phyloP scores from a whole-genome alignment of 1,139 yeast genomes.

The Blastobotrys petasosporus region DNA sequence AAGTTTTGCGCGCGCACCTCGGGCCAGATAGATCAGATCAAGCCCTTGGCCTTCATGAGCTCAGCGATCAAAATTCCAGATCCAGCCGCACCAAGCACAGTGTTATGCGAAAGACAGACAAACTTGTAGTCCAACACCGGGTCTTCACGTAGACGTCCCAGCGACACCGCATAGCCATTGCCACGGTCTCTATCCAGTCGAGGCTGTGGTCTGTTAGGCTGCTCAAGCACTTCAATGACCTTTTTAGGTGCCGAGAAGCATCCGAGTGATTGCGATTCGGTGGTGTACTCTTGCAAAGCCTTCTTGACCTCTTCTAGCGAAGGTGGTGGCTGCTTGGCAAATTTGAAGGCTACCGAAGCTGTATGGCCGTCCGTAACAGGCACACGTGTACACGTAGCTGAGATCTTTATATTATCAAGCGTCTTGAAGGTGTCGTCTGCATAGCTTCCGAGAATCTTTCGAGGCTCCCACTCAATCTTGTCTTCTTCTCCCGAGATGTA shows the following conservation, averaged over 20 bases:
- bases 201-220: conserved; percentile 94
- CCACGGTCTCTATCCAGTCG: conserved; percentile 96
- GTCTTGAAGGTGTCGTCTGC: conserved; percentile 35
- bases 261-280: conserved; percentile 72
- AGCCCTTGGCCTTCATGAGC: conserved; percentile 66
- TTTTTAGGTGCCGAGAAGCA: conserved; percentile 92
- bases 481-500: conserved; percentile 97
- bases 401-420: conserved; percentile 58
- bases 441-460: conserved; percentile 75
- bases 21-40: conserved; percentile 42
- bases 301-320: conserved; percentile 71
- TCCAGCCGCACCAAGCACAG: conserved; percentile 98
- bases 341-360: conserved; percentile 84
- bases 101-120: conserved; percentile 94
- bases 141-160: conserved; percentile 91
- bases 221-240: conserved; percentile 86
- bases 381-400: conserved; percentile 96
- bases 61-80: conserved; percentile 98
- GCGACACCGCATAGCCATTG: conserved; percentile 88
- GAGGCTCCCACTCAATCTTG: conserved; percentile 97
- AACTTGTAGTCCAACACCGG: conserved; percentile 90
- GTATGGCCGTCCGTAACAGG: conserved; percentile 98
- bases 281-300: conserved; percentile 64
- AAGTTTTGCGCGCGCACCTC: no score
- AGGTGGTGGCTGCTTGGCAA: conserved; percentile 79